A percentile compares a stretch with the other conserved stretches of the same genome.
Evolutionary conservation across 176 grass and related monocot genomes (phyloP).

Genomic region (Areca catechu): DNA sequence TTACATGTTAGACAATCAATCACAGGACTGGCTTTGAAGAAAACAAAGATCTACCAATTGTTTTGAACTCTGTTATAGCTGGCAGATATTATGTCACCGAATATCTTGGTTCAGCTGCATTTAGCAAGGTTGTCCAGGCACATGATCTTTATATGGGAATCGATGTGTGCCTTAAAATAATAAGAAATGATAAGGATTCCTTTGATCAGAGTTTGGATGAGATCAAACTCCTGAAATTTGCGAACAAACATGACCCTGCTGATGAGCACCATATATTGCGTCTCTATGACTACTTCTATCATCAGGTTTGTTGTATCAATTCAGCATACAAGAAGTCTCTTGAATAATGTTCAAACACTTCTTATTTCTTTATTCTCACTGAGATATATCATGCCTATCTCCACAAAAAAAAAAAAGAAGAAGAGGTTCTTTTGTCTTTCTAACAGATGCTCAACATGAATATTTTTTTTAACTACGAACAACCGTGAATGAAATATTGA

Average conservation of each 20-base stretch:
- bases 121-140: conserved; percentile 94
- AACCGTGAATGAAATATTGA: too few species aligned
- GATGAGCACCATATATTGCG: conserved; percentile 78
- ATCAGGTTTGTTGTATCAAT: conserved; percentile 49
- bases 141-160: conserved; percentile 73
- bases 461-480: too few species aligned
- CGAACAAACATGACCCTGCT: conserved; percentile 81
- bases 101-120: conserved; percentile 93
- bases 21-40: conserved; percentile 98
- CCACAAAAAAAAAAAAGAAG: too few species aligned
- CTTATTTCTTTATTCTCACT: too few species aligned
- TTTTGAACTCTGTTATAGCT: conserved; percentile 77
- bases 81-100: conserved; percentile 90
- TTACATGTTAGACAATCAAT: conserved; percentile 32
- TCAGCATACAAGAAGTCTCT: too few species aligned
- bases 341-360: too few species aligned
- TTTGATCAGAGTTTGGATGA: conserved; percentile 97
- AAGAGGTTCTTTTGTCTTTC: too few species aligned
- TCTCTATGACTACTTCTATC: conserved; percentile 95
- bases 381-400: too few species aligned
- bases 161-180: conserved; percentile 96
- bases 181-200: conserved; percentile 98
- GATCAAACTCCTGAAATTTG: conserved; percentile 94
- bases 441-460: too few species aligned
- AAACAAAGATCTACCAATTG: conserved; percentile 83